Percentiles rank a stretch among this genome's conserved stretches.
Conservation (phyloP, 148 eudicot species). For the Selenicereus undatus region DNA sequence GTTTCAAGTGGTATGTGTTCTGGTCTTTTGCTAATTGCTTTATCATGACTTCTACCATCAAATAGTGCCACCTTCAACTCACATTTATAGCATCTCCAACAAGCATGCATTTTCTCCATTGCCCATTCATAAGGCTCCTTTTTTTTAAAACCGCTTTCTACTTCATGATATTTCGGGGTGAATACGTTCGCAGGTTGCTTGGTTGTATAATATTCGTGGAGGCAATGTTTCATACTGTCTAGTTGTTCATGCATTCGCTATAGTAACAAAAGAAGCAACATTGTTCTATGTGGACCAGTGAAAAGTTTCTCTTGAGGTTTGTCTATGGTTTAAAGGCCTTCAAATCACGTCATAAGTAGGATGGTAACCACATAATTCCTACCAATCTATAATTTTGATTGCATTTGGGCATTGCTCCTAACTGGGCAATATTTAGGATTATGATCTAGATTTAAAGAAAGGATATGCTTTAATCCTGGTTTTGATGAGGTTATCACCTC, state of each 20-base stretch:
- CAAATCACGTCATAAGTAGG: too few relatives aligned
- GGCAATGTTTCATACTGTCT: slow-evolving; percentile 83
- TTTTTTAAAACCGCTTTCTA: not conserved
- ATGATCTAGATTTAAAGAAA: not conserved
- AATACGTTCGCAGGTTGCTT: slow-evolving; percentile 68
- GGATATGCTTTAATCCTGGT: not conserved
- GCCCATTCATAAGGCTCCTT: too few relatives aligned
- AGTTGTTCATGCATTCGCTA: slow-evolving; percentile 88
- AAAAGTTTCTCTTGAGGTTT: slow-evolving; percentile 90
- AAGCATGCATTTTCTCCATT: too few relatives aligned
- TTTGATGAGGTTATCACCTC: not conserved
- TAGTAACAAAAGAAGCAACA: slow-evolving; percentile 65
- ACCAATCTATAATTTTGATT: not conserved
- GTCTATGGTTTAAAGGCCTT: too few relatives aligned
- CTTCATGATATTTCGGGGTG: slow-evolving; percentile 12
- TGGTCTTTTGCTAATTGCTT: too few relatives aligned
- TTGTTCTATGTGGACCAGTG: slow-evolving; percentile 79
- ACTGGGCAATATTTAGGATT: not conserved
- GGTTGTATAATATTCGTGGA: slow-evolving; percentile 91
- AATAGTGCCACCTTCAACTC: too few relatives aligned
- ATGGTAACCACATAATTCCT: not conserved
- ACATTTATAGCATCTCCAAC: too few relatives aligned
- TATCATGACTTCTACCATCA: too few relatives aligned
- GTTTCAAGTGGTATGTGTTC: too few relatives aligned
- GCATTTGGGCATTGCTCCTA: not conserved